Conservation (phyloP, 2,329 filamentous ascomycete genomes). For the Fusarium camptoceras region DNA sequence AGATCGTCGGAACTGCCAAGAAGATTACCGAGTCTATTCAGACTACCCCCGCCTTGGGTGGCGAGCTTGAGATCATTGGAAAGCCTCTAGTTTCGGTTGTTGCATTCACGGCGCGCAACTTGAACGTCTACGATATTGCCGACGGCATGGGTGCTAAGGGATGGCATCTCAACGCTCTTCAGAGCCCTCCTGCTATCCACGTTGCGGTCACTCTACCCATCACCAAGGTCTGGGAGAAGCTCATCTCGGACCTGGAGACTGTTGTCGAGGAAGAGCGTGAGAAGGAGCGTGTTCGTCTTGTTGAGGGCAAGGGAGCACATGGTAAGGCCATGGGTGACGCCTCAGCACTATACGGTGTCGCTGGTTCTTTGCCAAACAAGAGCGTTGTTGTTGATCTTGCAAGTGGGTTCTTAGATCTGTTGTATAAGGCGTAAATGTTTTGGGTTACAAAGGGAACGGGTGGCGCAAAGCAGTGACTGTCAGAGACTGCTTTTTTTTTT, state of each 20-base stretch:
- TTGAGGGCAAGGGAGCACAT: slow-evolving; percentile 74
- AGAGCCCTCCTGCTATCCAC: slow-evolving; percentile 91
- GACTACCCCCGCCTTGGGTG: slow-evolving; percentile 73
- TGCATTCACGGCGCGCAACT: slow-evolving; percentile 83
- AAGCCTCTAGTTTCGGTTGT: slow-evolving; percentile 90
- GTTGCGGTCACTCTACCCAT: slow-evolving; percentile 93
- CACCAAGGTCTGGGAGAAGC: slow-evolving; percentile 80
- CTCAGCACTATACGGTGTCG: slow-evolving; percentile 92
- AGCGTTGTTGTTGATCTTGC: slow-evolving; percentile 92
- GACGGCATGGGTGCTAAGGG: slow-evolving; percentile 86
- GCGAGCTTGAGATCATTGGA: slow-evolving; percentile 84
- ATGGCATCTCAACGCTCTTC: slow-evolving; percentile 96
- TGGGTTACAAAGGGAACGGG: neutral
- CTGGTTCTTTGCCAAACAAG: slow-evolving; percentile 95
- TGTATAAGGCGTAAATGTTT: slow-evolving; percentile 81
- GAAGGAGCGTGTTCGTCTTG: slow-evolving; percentile 78
- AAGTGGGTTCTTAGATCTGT: slow-evolving; percentile 88
- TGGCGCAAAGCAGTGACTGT: slow-evolving; percentile 4
- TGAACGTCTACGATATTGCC: slow-evolving; percentile 94
- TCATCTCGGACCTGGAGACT: slow-evolving; percentile 78
- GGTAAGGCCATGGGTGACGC: slow-evolving; percentile 81
- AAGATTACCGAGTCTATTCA: slow-evolving; percentile 81
- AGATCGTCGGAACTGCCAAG: slow-evolving; percentile 89
- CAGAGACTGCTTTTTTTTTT: slow-evolving; percentile 6
- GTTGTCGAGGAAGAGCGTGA: slow-evolving; percentile 80